A percentile compares a stretch with the other conserved stretches of the same genome.
These are phyloP conservation scores for Pichia deserticola DNA, from an alignment of 805 yeast genomes.

Conservation along the genomic window DNA sequence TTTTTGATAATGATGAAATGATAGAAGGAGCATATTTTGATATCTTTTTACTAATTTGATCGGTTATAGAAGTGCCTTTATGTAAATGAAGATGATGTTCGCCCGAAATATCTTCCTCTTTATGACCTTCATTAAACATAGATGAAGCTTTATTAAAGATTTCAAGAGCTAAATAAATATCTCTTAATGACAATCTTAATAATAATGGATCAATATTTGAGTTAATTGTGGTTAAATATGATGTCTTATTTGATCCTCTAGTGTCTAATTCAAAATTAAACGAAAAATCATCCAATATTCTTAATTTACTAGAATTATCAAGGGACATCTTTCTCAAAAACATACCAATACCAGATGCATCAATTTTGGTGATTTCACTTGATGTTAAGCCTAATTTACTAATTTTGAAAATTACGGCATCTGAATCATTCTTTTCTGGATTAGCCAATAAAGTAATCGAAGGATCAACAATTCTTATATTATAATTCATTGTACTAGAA, in stretches of 20 bases:
- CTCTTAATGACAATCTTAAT: slow-evolving; percentile 77
- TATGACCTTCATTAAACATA: slow-evolving; percentile 30
- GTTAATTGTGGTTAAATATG: slow-evolving; percentile 55
- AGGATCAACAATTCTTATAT: slow-evolving; percentile 67
- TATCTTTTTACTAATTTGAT: slow-evolving; percentile 53
- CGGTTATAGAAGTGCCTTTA: slow-evolving; percentile 36
- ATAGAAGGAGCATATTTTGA: slow-evolving; percentile 66
- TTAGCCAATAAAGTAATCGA: slow-evolving; percentile 77
- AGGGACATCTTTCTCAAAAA: slow-evolving; percentile 71
- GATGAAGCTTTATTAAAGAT: slow-evolving; percentile 69
- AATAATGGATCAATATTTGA: slow-evolving; percentile 73
- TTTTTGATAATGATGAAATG: slow-evolving; percentile 41
- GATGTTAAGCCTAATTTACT: slow-evolving; percentile 69
- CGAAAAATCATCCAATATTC: slow-evolving; percentile 87
- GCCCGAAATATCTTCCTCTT: neutral
- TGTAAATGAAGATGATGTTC: slow-evolving; percentile 3
- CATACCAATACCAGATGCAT: slow-evolving; percentile 78
- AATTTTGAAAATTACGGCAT: slow-evolving; percentile 84
- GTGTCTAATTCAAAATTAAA: slow-evolving; percentile 66
- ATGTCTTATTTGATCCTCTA: slow-evolving; percentile 53
- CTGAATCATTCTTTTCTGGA: slow-evolving; percentile 59
- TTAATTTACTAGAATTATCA: slow-evolving; percentile 50
- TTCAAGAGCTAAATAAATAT: slow-evolving; percentile 68
- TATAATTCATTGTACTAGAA: slow-evolving; percentile 36
- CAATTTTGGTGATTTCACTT: slow-evolving; percentile 57